Evolutionary conservation across 257 asterid species (phyloP), one percentile per base, ranked within the genome.

Genomic region (Striga asiatica): DNA sequence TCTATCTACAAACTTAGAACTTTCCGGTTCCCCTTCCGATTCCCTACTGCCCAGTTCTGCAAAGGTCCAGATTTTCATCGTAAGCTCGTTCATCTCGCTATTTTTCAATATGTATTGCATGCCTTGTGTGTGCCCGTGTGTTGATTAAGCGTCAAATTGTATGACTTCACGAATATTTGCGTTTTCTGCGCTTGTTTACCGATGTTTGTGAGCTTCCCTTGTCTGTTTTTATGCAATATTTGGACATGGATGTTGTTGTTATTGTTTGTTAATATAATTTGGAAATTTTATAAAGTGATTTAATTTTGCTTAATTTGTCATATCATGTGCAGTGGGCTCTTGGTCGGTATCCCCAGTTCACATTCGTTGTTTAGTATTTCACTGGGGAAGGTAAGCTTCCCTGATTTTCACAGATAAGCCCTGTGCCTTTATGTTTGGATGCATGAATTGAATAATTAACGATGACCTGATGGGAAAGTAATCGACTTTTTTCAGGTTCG

Each of bases 1-100:
- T 60, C 58, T 21, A 48, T 56, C 61, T 53, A 54, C n/a, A 17
- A 35, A 37, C 65, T 60, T 70, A 71, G 28, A 56, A 54, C 46
- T 64, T 29, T 49, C 65, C 53, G 43, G 12, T 34, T 46, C 29
- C 5, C 45, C 21, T 50, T 25, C 38, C 38, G 29, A 64, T 25
- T 28, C 46, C 60, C n/a, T 22, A 5, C 9, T 62, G 32, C 58
- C 52, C 27, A 6, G 17, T 56, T 50, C 46, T 13, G 23, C 50
- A 14, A 64, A 3, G 56, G 64, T 20, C 73, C 38, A 9, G 39
- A 57, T 35, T 22, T n/a, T 52, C 38, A 55, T 63, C 56, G 68
- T 67, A 54, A 19, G 38, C 70, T 32, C 55, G 52, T 45, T 50
- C 49, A n/a, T 55, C 37, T 60, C 14, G 19, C 38, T 34, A 29